Conservation (phyloP, 495 filamentous ascomycete species). For the Stereocaulon alpinum region DNA sequence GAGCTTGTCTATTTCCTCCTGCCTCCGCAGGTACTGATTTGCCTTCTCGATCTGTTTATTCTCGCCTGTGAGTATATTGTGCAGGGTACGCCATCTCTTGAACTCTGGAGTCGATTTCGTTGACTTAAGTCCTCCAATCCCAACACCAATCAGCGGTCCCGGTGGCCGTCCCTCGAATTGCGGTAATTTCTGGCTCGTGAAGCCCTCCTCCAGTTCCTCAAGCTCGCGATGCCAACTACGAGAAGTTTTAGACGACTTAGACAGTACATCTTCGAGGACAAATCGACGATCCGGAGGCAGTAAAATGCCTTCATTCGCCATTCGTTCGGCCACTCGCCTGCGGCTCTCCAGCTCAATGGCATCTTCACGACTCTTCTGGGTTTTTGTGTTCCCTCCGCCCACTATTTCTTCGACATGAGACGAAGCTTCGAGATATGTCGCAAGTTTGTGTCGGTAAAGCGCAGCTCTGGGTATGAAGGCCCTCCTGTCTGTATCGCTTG, state of each 20-base stretch:
- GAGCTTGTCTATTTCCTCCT: slow-evolving; percentile 25
- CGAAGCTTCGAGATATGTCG: slow-evolving; percentile 47
- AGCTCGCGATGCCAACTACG: slow-evolving; percentile 22
- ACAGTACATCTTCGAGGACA: slow-evolving; percentile 19
- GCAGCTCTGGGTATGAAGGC: slow-evolving; percentile 43
- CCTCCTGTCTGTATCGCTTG: slow-evolving; percentile 38
- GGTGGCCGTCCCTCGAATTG: slow-evolving; percentile 11
- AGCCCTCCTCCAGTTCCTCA: slow-evolving; percentile 17
- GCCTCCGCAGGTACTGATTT: slow-evolving; percentile 24
- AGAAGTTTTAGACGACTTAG: slow-evolving; percentile 15
- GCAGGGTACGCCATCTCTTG: neutral
- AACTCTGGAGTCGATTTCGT: slow-evolving; percentile 21
- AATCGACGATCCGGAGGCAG: slow-evolving; percentile 32
- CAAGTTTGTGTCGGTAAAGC: slow-evolving; percentile 38
- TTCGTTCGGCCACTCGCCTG: slow-evolving; percentile 29
- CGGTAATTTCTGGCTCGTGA: slow-evolving; percentile 13
- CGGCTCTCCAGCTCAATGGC: slow-evolving; percentile 26
- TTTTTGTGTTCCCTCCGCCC: slow-evolving; percentile 16
- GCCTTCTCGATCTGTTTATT: slow-evolving; percentile 24
- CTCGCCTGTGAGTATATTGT: slow-evolving; percentile 25
- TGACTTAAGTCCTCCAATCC: slow-evolving; percentile 9
- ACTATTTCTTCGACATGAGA: slow-evolving; percentile 42
- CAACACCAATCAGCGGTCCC: neutral
- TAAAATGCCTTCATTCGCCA: slow-evolving; percentile 27
- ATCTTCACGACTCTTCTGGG: slow-evolving; percentile 25